phyloP scores from a whole-genome alignment of 805 yeast species.

The Saccharomycopsis javanensis region DNA sequence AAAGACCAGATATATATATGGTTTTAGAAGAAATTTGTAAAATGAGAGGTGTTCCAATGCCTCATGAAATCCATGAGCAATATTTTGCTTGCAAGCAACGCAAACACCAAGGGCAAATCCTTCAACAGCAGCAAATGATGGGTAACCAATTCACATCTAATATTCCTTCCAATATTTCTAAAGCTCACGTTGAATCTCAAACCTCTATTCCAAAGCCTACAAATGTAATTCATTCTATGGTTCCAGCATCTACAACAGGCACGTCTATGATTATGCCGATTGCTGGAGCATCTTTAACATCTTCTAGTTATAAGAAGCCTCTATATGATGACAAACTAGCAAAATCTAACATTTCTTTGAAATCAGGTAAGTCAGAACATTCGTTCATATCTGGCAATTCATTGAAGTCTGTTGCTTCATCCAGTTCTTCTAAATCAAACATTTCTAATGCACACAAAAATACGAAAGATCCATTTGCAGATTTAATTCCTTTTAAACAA shows the following conservation, averaged over 20 bases:
- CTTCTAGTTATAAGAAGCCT: not conserved
- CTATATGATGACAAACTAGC: slow-evolving; percentile 7
- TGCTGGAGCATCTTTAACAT: not conserved
- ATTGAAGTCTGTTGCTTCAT: slow-evolving; percentile 1
- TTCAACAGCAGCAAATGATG: slow-evolving; percentile 2
- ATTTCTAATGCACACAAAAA: not conserved
- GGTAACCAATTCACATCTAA: not conserved
- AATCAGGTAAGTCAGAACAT: slow-evolving; percentile 14
- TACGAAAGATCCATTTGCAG: slow-evolving; percentile 15
- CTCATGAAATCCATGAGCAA: slow-evolving; percentile 24
- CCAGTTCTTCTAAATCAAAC: slow-evolving; percentile 6
- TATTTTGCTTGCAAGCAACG: slow-evolving; percentile 17
- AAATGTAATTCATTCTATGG: not conserved
- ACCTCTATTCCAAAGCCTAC: not conserved
- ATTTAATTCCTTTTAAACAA: not conserved
- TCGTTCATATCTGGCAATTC: slow-evolving; percentile 11
- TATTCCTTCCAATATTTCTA: not conserved
- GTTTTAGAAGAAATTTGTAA: slow-evolving; percentile 55
- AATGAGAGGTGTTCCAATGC: slow-evolving; percentile 46
- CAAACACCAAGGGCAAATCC: slow-evolving; percentile 2
- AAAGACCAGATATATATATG: slow-evolving; percentile 83
- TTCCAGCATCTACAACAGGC: not conserved
- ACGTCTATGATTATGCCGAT: not conserved
- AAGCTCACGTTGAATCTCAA: not conserved
- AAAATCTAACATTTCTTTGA: slow-evolving; percentile 11